Base-by-base conservation (phyloP, 305 asterid genomes). In the Rubia peregrina region DNA sequence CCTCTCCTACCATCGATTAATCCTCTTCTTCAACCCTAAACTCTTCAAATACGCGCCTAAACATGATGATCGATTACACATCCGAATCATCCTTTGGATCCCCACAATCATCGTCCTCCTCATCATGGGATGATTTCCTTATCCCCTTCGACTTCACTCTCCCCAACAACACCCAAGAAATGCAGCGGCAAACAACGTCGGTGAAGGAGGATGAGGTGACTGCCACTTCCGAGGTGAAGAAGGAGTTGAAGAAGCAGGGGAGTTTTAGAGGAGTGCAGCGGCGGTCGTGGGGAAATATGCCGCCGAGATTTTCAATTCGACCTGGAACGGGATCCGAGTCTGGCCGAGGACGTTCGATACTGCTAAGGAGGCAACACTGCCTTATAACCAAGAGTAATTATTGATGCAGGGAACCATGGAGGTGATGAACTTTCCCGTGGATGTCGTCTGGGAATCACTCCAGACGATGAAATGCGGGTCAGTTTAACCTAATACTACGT, bases 271-370 rank as follows among this genome's bases (percentile, higher is more conserved):
- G 96, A 9, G 96, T 89, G 2, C 66, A 92, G 6, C 77, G 86
- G 81, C 83, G 93, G 74, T 93, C 96, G 33, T 87, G 95, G 95
- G 95, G 92, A 11, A 88, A 86, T 88, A 74, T 71, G 95, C 95
- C 33, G 95, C 92, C 13, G 93, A 89, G 80, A 89, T 89, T 9
- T 75, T 93, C 59, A 93, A 89, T 46, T 89, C 96, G 0, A 87
- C 96, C 0, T 67, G 94, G 77, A 87, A 89, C 30, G 93, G 96
- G 0, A 80, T 84, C 11, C 65, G 93, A 4, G 93, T 89, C 2
- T 89, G 96, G 96, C 85, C 85, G 0, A 94, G 96, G 14, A 89
- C 94, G 8, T 89, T 89, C 62, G 94, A 89, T 59, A 83, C 72
- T 64, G 91, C 94, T 42, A 94, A 87, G 78, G 94, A 81, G 4